Percentiles rank a stretch among this genome's conserved stretches.
These are phyloP conservation scores for Achlya hypogyna DNA, from an alignment of 352 stramenopile genomes.

Conservation along the genomic window DNA sequence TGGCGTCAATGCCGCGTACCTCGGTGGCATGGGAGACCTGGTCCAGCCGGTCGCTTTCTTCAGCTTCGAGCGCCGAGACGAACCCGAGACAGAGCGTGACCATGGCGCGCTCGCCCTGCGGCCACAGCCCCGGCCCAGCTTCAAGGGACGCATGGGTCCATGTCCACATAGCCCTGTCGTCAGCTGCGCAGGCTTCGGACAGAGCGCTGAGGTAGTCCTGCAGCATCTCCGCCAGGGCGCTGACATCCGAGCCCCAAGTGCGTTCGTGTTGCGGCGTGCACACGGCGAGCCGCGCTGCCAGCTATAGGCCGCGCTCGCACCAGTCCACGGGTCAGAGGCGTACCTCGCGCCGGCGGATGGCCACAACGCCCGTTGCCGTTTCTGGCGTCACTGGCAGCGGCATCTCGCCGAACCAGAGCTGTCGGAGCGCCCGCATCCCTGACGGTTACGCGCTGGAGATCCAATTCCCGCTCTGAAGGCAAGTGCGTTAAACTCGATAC, in stretches of 20 bases:
- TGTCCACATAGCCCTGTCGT: no score
- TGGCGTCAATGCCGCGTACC: neutral
- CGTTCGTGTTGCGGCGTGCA: neutral
- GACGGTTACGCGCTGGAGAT: neutral
- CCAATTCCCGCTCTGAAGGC: neutral
- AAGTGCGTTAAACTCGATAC: no score
- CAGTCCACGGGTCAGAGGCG: neutral
- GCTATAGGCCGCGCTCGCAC: neutral
- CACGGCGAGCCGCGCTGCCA: neutral
- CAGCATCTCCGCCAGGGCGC: neutral
- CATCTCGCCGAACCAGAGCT: slow-evolving; percentile 9
- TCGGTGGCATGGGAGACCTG: neutral
- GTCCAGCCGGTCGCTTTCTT: neutral
- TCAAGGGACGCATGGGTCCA: neutral
- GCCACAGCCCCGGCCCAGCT: neutral
- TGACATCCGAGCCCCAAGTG: neutral
- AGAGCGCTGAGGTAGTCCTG: neutral
- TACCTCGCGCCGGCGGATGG: neutral
- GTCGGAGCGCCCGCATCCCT: neutral
- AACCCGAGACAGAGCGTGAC: neutral
- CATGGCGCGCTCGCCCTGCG: neutral
- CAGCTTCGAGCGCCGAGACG: neutral
- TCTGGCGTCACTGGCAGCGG: neutral
- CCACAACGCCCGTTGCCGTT: neutral
- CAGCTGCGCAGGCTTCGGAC: no score